phyloP scores from a whole-genome alignment of 345 rosid species.

The Brassica incana region DNA sequence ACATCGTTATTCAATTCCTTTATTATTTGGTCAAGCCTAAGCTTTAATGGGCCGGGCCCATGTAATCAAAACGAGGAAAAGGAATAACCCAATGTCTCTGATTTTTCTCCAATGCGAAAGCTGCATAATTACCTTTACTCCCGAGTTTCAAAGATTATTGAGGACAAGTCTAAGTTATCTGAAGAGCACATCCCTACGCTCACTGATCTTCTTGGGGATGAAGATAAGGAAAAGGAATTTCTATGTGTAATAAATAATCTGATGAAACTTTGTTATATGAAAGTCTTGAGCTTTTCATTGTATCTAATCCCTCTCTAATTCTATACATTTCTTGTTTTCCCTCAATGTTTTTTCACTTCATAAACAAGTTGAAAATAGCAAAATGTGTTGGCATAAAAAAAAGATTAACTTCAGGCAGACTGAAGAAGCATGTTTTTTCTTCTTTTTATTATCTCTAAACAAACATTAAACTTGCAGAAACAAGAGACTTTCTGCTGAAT shows the following conservation, averaged over 20 bases:
- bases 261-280: neutral
- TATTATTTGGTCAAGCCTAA: too few species aligned
- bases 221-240: slow-evolving; percentile 82
- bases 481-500: slow-evolving; percentile 34
- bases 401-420: too few species aligned
- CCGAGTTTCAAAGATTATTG: slow-evolving; percentile 24
- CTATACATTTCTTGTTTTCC: neutral
- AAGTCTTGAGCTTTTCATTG: neutral
- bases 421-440: neutral
- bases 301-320: neutral
- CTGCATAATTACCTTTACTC: slow-evolving; percentile 63
- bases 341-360: neutral
- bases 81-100: neutral
- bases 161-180: slow-evolving; percentile 65
- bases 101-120: neutral
- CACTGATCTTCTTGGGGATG: slow-evolving; percentile 74
- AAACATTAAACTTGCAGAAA: slow-evolving; percentile 28
- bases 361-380: neutral
- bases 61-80: neutral
- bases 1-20: neutral
- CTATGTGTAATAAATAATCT: slow-evolving; percentile 71
- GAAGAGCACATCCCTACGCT: slow-evolving; percentile 60
- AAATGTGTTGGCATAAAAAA: neutral
- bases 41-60: neutral
- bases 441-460: slow-evolving; percentile 5